Base-by-base conservation (phyloP, 192 early-diverging fungal genomes). In the Podila minutissima region DNA sequence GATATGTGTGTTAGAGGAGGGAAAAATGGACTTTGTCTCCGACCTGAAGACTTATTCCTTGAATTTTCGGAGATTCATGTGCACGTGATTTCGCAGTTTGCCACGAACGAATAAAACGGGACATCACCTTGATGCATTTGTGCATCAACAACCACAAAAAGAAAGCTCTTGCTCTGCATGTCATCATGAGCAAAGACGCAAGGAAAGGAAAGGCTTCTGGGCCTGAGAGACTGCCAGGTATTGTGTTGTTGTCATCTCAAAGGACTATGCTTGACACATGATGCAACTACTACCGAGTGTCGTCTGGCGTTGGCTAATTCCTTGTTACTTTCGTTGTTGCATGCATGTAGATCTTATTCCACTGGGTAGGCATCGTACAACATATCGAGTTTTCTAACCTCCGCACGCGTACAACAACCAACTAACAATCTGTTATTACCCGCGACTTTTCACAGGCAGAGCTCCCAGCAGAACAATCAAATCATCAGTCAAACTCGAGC, bases 181-280 rank as follows among this genome's bases (percentile, higher is more conserved):
- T 20, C 32, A 66, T 32, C 33, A 81, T 81, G 77, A 81, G 77
- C 66, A 81, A 81, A 62, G 77, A 81, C 29, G 20, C 65, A 5
- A 59, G 77, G n/a, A 81, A 81, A 59, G 62, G 57, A 58, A 81
- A 81, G 62, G 63, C 55, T 20, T 19, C 31, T 32, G 59, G 22
- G 9, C 37, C 64, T 19, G 71, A 72, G 33, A 69, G 67, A 61
- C 49, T 64, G 17, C 62, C 33, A 64, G n/a, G 62, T 64, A n/a
- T 3, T 9, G 29, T 62, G 15, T 29, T 7, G 61, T 62, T 20
- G 70, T 62, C 64, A 72, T 13, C 29, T 29, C 13, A 17, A 4
- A 4, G 13, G 41, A 46, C 15, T 46, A 17, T 46, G 15, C 1
- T 13, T 15, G 41, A 17, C 41, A 46, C 33, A 33, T 4, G 41